Conservation (phyloP, 202 grass and related monocot species). For the Zoysia matrella region DNA sequence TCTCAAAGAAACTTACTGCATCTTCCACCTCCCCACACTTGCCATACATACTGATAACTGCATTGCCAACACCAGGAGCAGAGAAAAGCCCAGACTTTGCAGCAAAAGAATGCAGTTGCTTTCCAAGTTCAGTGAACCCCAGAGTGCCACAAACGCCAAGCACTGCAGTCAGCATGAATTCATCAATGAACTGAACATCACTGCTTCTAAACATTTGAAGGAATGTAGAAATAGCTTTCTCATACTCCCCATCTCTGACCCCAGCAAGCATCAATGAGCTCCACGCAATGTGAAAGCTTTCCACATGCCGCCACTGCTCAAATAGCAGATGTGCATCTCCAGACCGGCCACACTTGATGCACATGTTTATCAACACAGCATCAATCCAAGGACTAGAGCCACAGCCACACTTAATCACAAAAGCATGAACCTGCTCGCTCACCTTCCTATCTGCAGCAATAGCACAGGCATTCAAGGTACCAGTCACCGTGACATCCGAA, state of each 20-base stretch:
- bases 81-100: conserved; percentile 62
- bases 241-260: conserved; percentile 73
- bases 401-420: conserved; percentile 75
- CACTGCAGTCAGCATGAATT: conserved; percentile 62
- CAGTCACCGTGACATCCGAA: conserved; percentile 66
- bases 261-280: conserved; percentile 65
- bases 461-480: conserved; percentile 71
- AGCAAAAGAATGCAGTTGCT: conserved; percentile 73
- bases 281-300: conserved; percentile 72
- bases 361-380: conserved; percentile 87
- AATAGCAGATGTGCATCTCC: conserved; percentile 70
- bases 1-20: conserved; percentile 59
- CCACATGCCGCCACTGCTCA: conserved; percentile 58
- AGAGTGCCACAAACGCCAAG: conserved; percentile 74
- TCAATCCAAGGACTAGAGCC: conserved; percentile 73
- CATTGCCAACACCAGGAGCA: conserved; percentile 59
- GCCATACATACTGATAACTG: conserved; percentile 79
- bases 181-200: conserved; percentile 58
- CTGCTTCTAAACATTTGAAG: conserved; percentile 50
- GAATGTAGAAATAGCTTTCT: conserved; percentile 64
- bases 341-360: conserved; percentile 73
- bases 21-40: conserved; percentile 67
- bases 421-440: conserved; percentile 85
- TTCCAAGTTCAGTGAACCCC: conserved; percentile 71
- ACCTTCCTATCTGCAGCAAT: conserved; percentile 69